Evolutionary conservation across 2,329 filamentous ascomycete genomes (phyloP).

Genomic region (Colletotrichum sp.): DNA sequence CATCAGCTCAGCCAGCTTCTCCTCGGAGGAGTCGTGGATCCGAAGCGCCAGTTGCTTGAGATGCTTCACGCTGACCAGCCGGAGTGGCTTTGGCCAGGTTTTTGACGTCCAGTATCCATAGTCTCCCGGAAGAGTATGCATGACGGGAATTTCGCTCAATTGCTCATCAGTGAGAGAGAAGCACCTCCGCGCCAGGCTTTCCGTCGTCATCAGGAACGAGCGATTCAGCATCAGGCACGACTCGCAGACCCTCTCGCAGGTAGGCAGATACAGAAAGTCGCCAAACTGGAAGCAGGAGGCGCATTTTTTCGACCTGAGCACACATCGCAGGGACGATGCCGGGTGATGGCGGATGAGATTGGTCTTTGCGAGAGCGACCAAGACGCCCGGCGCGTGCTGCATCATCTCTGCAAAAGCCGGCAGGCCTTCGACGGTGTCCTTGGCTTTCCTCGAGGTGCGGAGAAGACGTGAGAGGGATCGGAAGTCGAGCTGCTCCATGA

Average conservation of each 20-base stretch:
- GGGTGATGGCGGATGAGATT: constrained; percentile 26
- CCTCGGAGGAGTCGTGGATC: constrained; percentile 26
- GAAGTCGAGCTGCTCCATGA: constrained; percentile 31
- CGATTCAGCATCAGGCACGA: constrained; percentile 30
- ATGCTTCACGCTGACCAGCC: constrained; percentile 32
- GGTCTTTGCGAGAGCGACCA: constrained; percentile 29
- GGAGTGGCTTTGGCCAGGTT: constrained; percentile 16
- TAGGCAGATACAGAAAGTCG: constrained; percentile 30
- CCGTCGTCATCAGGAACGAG: constrained; percentile 28
- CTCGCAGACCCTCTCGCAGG: constrained; percentile 35
- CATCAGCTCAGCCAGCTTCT: neutral
- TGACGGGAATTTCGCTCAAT: constrained; percentile 22
- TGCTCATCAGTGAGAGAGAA: constrained; percentile 27
- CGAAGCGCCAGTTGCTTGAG: constrained; percentile 29
- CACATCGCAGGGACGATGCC: constrained; percentile 23
- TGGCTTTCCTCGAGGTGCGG: constrained; percentile 27
- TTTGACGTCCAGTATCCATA: constrained; percentile 23
- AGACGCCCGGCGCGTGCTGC: constrained; percentile 40
- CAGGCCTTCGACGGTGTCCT: constrained; percentile 29
- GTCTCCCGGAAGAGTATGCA: constrained; percentile 27
- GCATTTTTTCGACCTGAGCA: constrained; percentile 29
- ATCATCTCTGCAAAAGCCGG: constrained; percentile 45
- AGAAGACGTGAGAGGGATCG: constrained; percentile 33
- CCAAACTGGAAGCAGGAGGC: constrained; percentile 32
- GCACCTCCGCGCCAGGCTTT: constrained; percentile 24